phyloP scores from a whole-genome alignment of 106 monocot species.

The Allium sativum region DNA sequence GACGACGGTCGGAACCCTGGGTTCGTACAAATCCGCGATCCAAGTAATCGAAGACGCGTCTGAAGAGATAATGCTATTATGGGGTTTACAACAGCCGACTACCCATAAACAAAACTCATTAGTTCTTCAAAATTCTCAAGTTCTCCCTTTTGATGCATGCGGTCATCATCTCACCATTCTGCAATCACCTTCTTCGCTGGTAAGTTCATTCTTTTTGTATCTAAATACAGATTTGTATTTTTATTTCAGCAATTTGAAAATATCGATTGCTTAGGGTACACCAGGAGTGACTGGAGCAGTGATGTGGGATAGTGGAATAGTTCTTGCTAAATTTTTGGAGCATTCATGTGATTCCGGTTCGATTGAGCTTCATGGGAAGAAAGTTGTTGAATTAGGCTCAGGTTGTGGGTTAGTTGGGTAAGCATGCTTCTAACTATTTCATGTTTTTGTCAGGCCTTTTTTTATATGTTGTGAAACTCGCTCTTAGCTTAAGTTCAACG shows the following conservation, averaged over 20 bases:
- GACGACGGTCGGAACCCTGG: neutral
- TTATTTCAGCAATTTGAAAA: neutral
- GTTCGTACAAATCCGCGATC: constrained; percentile 9
- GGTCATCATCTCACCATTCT: constrained; percentile 61
- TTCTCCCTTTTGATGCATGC: constrained; percentile 65
- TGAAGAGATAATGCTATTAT: constrained; percentile 70
- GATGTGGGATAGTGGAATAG: constrained; percentile 92
- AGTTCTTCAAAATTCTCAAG: constrained; percentile 54
- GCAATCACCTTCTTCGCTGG: constrained; percentile 86
- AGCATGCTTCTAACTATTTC: no score
- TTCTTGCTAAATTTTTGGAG: constrained; percentile 92
- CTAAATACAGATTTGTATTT: neutral
- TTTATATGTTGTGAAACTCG: no score
- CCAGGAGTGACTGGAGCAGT: constrained; percentile 94
- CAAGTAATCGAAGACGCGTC: constrained; percentile 36
- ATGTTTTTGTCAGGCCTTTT: no score
- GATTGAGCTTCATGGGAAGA: constrained; percentile 43
- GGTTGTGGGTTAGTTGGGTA: constrained; percentile 92
- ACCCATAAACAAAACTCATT: constrained; percentile 50
- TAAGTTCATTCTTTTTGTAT: constrained; percentile 2
- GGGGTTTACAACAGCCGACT: constrained; percentile 65
- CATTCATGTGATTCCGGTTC: constrained; percentile 57
- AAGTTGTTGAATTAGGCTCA: constrained; percentile 70
- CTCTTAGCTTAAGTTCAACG: no score
- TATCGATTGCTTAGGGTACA: constrained; percentile 24